These are phyloP conservation scores for Arthroderma sp. DNA, from an alignment of 2,329 filamentous ascomycete species.

Conservation along the genomic window DNA sequence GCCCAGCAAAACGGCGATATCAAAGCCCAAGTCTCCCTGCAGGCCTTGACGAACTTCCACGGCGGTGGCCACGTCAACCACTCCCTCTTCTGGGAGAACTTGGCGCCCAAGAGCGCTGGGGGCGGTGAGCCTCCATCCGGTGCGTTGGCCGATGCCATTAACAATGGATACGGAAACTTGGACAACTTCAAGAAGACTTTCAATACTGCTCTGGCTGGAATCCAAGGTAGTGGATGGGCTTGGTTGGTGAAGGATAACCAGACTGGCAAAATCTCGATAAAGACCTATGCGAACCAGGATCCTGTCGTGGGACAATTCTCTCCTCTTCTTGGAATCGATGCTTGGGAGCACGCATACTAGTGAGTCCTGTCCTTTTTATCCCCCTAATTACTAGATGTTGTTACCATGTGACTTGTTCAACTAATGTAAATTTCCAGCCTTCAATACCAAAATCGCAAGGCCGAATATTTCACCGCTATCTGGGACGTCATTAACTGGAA, in stretches of 20 bases:
- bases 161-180: constrained; percentile 45
- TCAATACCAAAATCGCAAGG: constrained; percentile 94
- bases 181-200: constrained; percentile 50
- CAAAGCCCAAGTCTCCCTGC: constrained; percentile 43
- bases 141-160: constrained; percentile 44
- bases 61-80: constrained; percentile 53
- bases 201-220: constrained; percentile 49
- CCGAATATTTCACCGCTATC: constrained; percentile 83
- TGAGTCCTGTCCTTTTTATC: constrained; percentile 24
- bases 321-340: constrained; percentile 79
- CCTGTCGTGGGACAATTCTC: constrained; percentile 71
- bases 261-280: constrained; percentile 44
- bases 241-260: constrained; percentile 51
- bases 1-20: constrained; percentile 43
- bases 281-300: constrained; percentile 73
- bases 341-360: constrained; percentile 95
- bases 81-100: constrained; percentile 54
- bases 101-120: constrained; percentile 48
- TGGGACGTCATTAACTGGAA: constrained; percentile 98
- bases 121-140: constrained; percentile 51
- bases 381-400: neutral
- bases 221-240: constrained; percentile 53
- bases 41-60: constrained; percentile 52
- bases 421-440: constrained; percentile 37
- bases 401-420: neutral